Base-by-base conservation (phyloP, 2,329 filamentous ascomycete species). In the Aspergillus aculeatinus region DNA sequence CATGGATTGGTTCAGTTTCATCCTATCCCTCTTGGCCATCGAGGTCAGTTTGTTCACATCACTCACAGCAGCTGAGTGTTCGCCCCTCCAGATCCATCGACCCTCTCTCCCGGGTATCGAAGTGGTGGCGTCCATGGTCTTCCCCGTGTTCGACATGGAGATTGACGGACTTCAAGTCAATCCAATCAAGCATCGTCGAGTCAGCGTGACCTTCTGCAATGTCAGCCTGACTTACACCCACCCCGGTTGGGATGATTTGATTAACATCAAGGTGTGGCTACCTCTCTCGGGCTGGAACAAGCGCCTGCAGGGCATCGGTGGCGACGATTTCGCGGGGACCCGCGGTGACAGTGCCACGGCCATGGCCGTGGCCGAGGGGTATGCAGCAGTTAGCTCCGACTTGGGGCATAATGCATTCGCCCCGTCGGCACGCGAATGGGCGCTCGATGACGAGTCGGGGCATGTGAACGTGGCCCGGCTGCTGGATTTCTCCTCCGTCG, bases 401-500 rank as follows among this genome's bases (percentile, higher is more conserved):
- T 55, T 49, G 14, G 58, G 58, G 7, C 58, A 56, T 44, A 48
- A 56, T 50, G 49, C 35, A 19, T 16, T 16, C 6, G 16, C 14
- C 14, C 39, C 16, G 39, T 44, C 39, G 16, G 39, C 39, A 44
- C 39, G n/a, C 19, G 39, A 44, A 12, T 44, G 39, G 39, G 39
- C 39, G 39, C 39, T 44, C 16, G 39, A 44, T 19, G 39, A 44
- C 14, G 6, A 12, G 14, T 44, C 39, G 12, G 35, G 29, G n/a
- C 50, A 62, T 7, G 50, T 62, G 21, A 52, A 79, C 51, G 64
- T 65, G 59, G 58, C 68, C 35, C 59, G 68, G 1, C 58, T 79
- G 9, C 62, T 72, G 35, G 70, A 78, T 52, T 79, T 75, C 51
- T 72, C 72, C 1, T 69, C 69, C 9, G 63, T 67, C 4, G 67